These are phyloP conservation scores for Nannochloropsis oceanica DNA, from an alignment of 108 stramenopile species.

Conservation along the genomic window DNA sequence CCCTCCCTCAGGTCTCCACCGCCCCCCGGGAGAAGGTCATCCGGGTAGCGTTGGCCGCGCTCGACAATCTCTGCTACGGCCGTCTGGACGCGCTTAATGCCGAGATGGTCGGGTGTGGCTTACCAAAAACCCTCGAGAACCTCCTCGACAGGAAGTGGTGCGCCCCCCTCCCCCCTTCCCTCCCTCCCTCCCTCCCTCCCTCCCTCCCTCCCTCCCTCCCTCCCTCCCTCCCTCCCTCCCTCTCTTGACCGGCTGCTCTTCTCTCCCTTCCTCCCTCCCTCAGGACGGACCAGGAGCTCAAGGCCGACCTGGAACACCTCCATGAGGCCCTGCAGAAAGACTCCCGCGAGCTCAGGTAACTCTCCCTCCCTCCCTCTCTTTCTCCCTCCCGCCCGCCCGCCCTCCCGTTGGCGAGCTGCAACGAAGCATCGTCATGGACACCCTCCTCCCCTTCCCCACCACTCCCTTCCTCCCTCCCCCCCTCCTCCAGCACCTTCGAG, in stretches of 20 bases:
- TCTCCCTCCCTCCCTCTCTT: no score
- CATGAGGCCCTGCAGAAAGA: no score
- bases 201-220: not conserved
- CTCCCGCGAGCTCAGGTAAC: no score
- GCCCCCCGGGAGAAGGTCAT: conserved; percentile 84
- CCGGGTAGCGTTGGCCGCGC: conserved; percentile 61
- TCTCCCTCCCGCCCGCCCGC: no score
- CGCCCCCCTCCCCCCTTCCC: not conserved
- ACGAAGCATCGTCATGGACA: no score
- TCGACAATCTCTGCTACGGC: conserved; percentile 44
- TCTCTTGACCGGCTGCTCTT: not conserved
- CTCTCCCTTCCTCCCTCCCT: no score
- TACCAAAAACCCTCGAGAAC: conserved; percentile 64
- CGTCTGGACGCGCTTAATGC: conserved; percentile 22
- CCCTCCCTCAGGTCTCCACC: conserved; percentile 38
- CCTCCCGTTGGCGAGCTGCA: no score
- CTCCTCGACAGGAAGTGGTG: conserved; percentile 59
- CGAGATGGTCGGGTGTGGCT: conserved; percentile 75
- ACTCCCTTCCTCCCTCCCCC: no score
- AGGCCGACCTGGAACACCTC: no score
- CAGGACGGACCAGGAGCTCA: no score
- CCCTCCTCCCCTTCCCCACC: no score
- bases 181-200: not conserved
- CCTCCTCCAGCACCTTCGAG: conserved; percentile 13
- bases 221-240: not conserved